Evolutionary conservation across 257 asterid species (phyloP), one percentile per base, ranked within the genome.

Genomic region (Scutellaria minor): DNA sequence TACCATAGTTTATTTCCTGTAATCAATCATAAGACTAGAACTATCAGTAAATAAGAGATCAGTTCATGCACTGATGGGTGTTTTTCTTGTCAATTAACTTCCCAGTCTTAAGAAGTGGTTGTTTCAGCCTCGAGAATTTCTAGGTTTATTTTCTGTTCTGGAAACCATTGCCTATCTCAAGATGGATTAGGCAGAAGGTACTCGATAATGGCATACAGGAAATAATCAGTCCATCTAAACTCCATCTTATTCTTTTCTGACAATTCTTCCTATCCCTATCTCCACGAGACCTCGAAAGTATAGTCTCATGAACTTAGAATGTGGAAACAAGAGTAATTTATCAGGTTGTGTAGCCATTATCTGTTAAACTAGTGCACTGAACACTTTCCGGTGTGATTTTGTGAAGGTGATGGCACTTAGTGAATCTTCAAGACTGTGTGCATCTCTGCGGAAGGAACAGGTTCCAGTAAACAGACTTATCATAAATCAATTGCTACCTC

Each of bases 381-480:
- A 54, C 52, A 13, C 41, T 52, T 61, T 72, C 13, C 57, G 77
- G 27, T 48, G 42, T 64, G 75, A 68, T 52, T 24, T 64, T 48
- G 5, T 66, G 76, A 55, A 87, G 96, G 92, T 84, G 55, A 91
- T 91, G 97, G 96, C 96, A n/a, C 71, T 87, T 42, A 82, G 74
- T 24, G 97, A 91, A 75, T 85, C 96, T 62, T 84, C 92, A 20
- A 81, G 97, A 71, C 76, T 91, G 44, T 85, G 95, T 68, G 83
- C 90, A 53, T 87, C 93, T 46, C 78, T 91, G 73, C 65, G 75
- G 85, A 89, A 91, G 78, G 95, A 89, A 76, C 83, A 58, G 3
- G 87, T 91, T 74, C 92, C 97, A 3, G 95, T 89, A 53, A 80
- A 78, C 71, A 87, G 83, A 79, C 95, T 89, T 56, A 73, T 89